Percentiles rank a stretch among this genome's conserved stretches.
Conservation (phyloP, 2,329 filamentous ascomycete genomes). For the Talaromyces pinophilus region DNA sequence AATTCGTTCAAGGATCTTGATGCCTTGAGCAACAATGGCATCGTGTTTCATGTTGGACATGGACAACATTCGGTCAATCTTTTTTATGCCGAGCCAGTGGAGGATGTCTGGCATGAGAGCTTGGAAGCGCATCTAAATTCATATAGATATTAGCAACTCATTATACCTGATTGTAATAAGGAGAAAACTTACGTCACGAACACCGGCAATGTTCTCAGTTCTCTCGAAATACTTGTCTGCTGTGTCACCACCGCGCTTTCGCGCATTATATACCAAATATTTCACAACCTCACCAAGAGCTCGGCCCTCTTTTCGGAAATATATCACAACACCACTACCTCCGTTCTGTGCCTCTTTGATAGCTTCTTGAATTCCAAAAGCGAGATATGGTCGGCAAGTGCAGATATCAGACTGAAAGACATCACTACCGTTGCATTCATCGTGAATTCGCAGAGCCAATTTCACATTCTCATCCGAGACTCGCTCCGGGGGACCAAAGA, state of each 20-base stretch:
- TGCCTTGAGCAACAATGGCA: conserved; percentile 54
- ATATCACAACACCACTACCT: conserved; percentile 92
- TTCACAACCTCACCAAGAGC: conserved; percentile 95
- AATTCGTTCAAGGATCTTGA: conserved; percentile 81
- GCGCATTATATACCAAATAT: conserved; percentile 66
- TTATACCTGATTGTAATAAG: neutral
- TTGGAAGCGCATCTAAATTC: conserved; percentile 83
- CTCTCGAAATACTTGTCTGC: conserved; percentile 75
- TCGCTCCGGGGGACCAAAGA: conserved; percentile 91
- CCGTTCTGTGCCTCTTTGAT: conserved; percentile 96
- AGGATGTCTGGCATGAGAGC: conserved; percentile 97
- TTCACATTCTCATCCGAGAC: conserved; percentile 83
- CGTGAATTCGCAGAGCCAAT: conserved; percentile 81
- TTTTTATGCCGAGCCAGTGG: conserved; percentile 97
- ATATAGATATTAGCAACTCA: neutral
- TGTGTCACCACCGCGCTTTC: conserved; percentile 45
- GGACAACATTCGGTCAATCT: conserved; percentile 97
- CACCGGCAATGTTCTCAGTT: conserved; percentile 97
- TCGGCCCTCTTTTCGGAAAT: conserved; percentile 96
- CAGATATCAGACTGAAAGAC: conserved; percentile 98
- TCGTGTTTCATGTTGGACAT: conserved; percentile 79
- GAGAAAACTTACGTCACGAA: conserved; percentile 61
- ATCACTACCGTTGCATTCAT: conserved; percentile 93
- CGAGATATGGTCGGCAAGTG: conserved; percentile 87
- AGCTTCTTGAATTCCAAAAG: conserved; percentile 95